Evolutionary conservation across 108 stramenopile genomes (phyloP), one percentile per base, ranked within the genome.

Genomic region (Seminavis robusta): DNA sequence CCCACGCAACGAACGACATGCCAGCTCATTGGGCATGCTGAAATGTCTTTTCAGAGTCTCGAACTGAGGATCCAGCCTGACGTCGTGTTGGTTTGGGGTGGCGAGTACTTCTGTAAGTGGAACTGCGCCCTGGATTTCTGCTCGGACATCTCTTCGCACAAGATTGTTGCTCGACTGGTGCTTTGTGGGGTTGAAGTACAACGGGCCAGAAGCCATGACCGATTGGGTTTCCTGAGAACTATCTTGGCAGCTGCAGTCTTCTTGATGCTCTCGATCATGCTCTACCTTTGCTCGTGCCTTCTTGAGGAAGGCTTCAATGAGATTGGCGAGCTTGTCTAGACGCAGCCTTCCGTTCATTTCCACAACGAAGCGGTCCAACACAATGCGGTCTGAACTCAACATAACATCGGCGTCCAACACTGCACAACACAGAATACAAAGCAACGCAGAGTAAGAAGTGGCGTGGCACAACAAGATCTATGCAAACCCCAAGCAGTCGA

Each of bases 401-500:
- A 73, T 73, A 1, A 73, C 71, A 45, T 73, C 71, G 17, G 71
- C 71, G 30, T 73, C 71, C 2, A 73, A 7, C n/a, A n/a, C n/a
- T n/a, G n/a, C n/a, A n/a, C n/a, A n/a, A n/a, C n/a, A n/a, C n/a
- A n/a, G n/a, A n/a, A n/a, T n/a, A n/a, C n/a, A n/a, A n/a, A n/a
- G n/a, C n/a, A n/a, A n/a, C n/a, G n/a, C n/a, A n/a, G n/a, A n/a
- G n/a, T n/a, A n/a, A n/a, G n/a, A n/a, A n/a, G n/a, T n/a, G n/a
- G n/a, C n/a, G n/a, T n/a, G n/a, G n/a, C n/a, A n/a, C n/a, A n/a
- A n/a, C n/a, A n/a, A n/a, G n/a, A n/a, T n/a, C n/a, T n/a, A n/a
- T n/a, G n/a, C n/a, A n/a, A n/a, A n/a, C n/a, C n/a, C n/a, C n/a
- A n/a, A n/a, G n/a, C n/a, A n/a, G n/a, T n/a, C n/a, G n/a, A n/a